phyloP scores from a whole-genome alignment of 2,329 filamentous ascomycete genomes.

The Hypoxylon sp. region DNA sequence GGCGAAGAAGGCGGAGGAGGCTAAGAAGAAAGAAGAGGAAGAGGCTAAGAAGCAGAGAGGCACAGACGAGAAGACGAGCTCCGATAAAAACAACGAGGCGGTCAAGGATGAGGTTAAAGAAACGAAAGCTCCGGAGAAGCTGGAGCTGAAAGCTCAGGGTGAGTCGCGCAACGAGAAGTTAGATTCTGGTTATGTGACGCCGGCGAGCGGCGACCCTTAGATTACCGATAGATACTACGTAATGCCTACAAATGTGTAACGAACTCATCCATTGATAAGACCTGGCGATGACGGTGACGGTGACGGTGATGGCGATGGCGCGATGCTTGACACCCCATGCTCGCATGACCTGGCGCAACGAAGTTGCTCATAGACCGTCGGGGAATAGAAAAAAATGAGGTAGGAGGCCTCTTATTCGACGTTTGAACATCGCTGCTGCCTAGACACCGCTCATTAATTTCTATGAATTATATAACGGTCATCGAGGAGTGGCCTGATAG shows the following conservation, averaged over 20 bases:
- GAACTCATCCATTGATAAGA: background rate
- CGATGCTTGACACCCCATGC: background rate
- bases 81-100: conserved; percentile 53
- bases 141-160: conserved; percentile 21
- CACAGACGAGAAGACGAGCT: conserved; percentile 37
- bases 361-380: background rate
- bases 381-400: background rate
- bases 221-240: conserved; percentile 10
- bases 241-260: background rate
- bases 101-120: conserved; percentile 48
- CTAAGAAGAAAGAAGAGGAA: conserved; percentile 52
- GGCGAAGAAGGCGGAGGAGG: conserved; percentile 57
- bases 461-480: conserved; percentile 15
- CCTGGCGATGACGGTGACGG: conserved; percentile 1
- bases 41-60: conserved; percentile 40
- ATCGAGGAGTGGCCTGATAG: conserved; percentile 23
- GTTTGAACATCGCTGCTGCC: conserved; percentile 1
- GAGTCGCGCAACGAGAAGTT: conserved; percentile 27
- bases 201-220: conserved; percentile 42
- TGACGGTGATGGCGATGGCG: conserved; percentile 3
- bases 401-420: background rate
- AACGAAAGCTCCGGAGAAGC: conserved; percentile 12
- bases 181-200: conserved; percentile 47
- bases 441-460: conserved; percentile 1
- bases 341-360: background rate